Evolutionary conservation across 805 yeast genomes (phyloP).

Genomic region (Metschnikowia gruessii): DNA sequence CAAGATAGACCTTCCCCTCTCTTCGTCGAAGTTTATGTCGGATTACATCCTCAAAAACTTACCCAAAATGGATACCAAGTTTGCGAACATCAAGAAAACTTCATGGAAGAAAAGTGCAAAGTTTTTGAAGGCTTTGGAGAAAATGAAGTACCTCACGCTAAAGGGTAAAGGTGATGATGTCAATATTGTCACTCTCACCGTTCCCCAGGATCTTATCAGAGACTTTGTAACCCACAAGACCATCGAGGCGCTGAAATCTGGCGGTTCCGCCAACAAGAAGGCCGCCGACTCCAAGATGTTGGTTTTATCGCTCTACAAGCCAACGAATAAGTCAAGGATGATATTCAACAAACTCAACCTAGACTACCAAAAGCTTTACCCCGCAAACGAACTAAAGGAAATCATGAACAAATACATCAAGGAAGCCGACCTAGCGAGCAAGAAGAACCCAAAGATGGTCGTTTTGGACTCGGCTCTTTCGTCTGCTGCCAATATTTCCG

Average conservation of each 20-base stretch:
- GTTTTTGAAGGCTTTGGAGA: conserved; percentile 83
- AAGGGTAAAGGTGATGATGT: conserved; percentile 88
- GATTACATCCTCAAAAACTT: conserved; percentile 65
- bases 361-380: conserved; percentile 43
- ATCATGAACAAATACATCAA: conserved; percentile 57
- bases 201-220: conserved; percentile 38
- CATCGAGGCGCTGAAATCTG: conserved; percentile 23
- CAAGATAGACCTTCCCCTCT: conserved; percentile 59
- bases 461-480: conserved; percentile 52
- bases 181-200: conserved; percentile 35
- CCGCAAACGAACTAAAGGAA: conserved; percentile 51
- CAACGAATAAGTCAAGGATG: conserved; percentile 47
- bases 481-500: conserved; percentile 35
- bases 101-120: conserved; percentile 89
- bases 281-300: conserved; percentile 26
- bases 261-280: conserved; percentile 25
- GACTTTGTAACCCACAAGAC: conserved; percentile 63
- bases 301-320: conserved; percentile 51
- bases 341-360: conserved; percentile 45
- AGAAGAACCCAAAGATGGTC: conserved; percentile 52
- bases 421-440: conserved; percentile 47
- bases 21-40: conserved; percentile 74
- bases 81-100: conserved; percentile 68
- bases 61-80: conserved; percentile 58
- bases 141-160: conserved; percentile 58